Conservation (phyloP, 2,329 filamentous ascomycete species). For the Coniochaeta ligniaria region DNA sequence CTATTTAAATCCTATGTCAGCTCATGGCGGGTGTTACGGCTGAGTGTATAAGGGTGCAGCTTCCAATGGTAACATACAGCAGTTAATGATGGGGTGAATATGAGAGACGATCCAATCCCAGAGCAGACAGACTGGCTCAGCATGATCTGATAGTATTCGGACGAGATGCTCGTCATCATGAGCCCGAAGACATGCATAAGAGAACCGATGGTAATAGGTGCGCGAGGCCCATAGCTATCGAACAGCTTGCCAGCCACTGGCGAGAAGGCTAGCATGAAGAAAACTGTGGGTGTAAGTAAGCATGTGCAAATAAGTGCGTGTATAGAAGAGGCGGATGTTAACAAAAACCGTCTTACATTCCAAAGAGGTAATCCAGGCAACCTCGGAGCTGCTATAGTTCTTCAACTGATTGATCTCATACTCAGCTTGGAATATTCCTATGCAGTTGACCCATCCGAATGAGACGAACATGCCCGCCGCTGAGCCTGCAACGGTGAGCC, state of each 20-base stretch:
- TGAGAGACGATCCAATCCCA: slow-evolving; percentile 8
- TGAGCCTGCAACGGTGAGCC: slow-evolving; percentile 6
- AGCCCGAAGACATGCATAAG: slow-evolving; percentile 47
- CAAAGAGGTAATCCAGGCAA: slow-evolving; percentile 44
- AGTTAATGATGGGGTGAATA: slow-evolving; percentile 10
- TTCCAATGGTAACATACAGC: slow-evolving; percentile 16
- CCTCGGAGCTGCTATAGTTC: slow-evolving; percentile 32
- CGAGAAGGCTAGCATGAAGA: slow-evolving; percentile 32
- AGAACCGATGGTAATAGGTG: slow-evolving; percentile 38
- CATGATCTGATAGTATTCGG: slow-evolving; percentile 22
- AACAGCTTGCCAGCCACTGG: slow-evolving; percentile 31
- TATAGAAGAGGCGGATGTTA: background rate
- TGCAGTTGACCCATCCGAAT: slow-evolving; percentile 19
- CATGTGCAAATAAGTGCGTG: background rate
- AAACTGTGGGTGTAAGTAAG: background rate
- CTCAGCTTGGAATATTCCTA: slow-evolving; percentile 42
- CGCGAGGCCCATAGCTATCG: slow-evolving; percentile 51
- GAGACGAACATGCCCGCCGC: slow-evolving; percentile 12
- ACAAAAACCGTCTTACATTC: slow-evolving; percentile 14
- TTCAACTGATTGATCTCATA: slow-evolving; percentile 35
- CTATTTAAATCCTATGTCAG: slow-evolving; percentile 2
- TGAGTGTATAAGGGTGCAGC: slow-evolving; percentile 12
- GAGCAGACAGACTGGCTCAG: slow-evolving; percentile 16
- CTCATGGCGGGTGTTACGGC: background rate
- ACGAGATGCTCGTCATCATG: slow-evolving; percentile 47